phyloP scores from a whole-genome alignment of 83 land plant species.

The Picea abies region DNA sequence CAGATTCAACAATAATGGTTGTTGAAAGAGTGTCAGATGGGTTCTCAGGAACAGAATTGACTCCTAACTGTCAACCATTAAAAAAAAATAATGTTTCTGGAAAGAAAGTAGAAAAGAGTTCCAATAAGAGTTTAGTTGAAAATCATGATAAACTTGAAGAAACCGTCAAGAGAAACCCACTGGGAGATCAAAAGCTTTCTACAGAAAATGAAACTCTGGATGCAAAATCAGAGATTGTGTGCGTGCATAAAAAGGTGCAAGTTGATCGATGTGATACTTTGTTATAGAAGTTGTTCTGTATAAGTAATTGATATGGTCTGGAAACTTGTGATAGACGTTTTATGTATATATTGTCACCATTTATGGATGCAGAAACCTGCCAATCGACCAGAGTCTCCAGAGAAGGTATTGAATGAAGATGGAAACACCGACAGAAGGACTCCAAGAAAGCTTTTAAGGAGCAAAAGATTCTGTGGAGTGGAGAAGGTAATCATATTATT shows the following conservation, averaged over 20 bases:
- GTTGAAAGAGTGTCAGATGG: not conserved
- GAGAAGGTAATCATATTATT: slow-evolving; percentile 36
- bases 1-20: not conserved
- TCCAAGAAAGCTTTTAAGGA: slow-evolving; percentile 30
- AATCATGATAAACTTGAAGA: not conserved
- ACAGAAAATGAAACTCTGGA: not conserved
- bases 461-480: slow-evolving; percentile 44
- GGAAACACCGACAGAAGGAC: slow-evolving; percentile 13
- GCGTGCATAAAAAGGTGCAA: not conserved
- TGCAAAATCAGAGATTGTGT: not conserved
- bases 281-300: not conserved
- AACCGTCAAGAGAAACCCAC: not conserved
- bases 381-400: slow-evolving; percentile 9
- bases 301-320: not conserved
- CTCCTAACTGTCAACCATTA: not conserved
- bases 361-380: not conserved
- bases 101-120: not conserved
- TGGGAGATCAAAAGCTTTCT: not conserved
- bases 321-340: not conserved
- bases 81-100: not conserved
- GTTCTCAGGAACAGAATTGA: not conserved
- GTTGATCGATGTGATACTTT: not conserved
- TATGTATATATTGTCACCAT: not conserved
- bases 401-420: slow-evolving; percentile 1
- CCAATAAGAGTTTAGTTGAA: not conserved